Percentiles rank a stretch among this genome's conserved stretches.
Evolutionary conservation across 2,329 filamentous ascomycete species (phyloP).

Genomic region (Onygenales sp.): DNA sequence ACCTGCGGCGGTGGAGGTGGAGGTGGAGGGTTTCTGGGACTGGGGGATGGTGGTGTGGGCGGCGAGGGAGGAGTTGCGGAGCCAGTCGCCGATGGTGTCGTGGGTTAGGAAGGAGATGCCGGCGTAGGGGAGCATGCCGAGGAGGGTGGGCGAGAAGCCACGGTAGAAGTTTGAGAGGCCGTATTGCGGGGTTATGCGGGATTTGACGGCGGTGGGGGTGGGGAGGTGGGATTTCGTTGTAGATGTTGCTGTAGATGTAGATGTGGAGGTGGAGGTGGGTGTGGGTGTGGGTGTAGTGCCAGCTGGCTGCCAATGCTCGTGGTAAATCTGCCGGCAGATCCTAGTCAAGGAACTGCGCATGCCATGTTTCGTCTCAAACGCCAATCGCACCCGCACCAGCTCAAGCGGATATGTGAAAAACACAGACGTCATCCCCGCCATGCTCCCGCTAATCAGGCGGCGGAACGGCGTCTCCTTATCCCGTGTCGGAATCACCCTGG

Average conservation of each 20-base stretch:
- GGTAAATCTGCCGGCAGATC: constrained; percentile 80
- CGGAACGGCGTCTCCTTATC: constrained; percentile 72
- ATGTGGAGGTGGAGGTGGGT: constrained; percentile 26
- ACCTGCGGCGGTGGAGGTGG: constrained; percentile 24
- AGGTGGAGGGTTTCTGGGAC: constrained; percentile 30
- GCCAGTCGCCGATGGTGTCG: constrained; percentile 75
- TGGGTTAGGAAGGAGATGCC: constrained; percentile 93
- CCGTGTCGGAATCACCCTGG: constrained; percentile 59
- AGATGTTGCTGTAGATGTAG: constrained; percentile 23
- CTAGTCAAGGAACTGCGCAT: constrained; percentile 59
- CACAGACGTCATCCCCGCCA: constrained; percentile 71
- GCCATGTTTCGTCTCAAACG: constrained; percentile 80
- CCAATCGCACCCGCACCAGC: constrained; percentile 81
- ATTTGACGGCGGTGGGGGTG: constrained; percentile 28
- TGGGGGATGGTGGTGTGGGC: constrained; percentile 65
- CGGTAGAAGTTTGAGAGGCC: constrained; percentile 90
- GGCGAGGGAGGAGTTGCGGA: constrained; percentile 60
- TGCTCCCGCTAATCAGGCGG: constrained; percentile 41
- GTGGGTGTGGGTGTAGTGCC: constrained; percentile 29
- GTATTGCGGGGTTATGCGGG: constrained; percentile 48
- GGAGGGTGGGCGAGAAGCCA: constrained; percentile 78
- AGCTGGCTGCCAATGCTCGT: constrained; percentile 51
- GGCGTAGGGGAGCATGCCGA: constrained; percentile 95
- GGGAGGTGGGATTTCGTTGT: neutral
- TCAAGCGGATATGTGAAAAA: constrained; percentile 96